Base-by-base conservation (phyloP, 352 stramenopile genomes). In the Pythium rishiriense region DNA sequence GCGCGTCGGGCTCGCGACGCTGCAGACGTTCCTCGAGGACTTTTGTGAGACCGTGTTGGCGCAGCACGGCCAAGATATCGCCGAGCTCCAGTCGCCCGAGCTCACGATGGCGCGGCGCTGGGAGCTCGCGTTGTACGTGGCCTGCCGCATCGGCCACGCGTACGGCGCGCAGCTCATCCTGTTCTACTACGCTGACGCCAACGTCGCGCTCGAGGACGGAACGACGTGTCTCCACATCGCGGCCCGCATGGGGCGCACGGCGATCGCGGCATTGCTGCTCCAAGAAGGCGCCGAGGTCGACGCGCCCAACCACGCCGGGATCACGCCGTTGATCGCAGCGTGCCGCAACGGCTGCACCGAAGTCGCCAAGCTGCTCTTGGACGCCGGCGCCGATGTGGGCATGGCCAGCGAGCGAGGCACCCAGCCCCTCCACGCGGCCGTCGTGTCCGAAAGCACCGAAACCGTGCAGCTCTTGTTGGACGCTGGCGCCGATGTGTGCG, bases 11-110 rank as follows among this genome's bases (percentile, higher is more conserved):
- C 77, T 91, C 22, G 78, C 85, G 62, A 91, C 84, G 9, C 78
- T 91, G 73, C 74, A 91, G 61, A 82, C 80, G 52, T 90, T 91
- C 70, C 78, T 93, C 69, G 84, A 93, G 55, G 84, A 93, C 47
- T 93, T 90, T 53, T 87, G 84, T 60, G 77, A 91, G 28, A 79
- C 85, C 12, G 69, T 90, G 26, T 60, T 91, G 24, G 73, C 54
- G 25, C 76, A 90, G 50, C 87, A 89, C 56, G 81, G 78, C 25
- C 70, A 68, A 51, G 82, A 91, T 58, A 87, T 93, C 46, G 71
- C 66, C 3, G 82, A 91, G 62, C 56, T 93, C 3, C 61, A 77
- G 31, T 67, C 59, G 19, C 68, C 74, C 17, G 72, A 76, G 2
- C 77, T 93, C 50, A 78, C 79, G 5, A 29, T 69, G 22, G 26